These are phyloP conservation scores for Bipolaris gigantea DNA, from an alignment of 2,329 filamentous ascomycete species.

Conservation along the genomic window DNA sequence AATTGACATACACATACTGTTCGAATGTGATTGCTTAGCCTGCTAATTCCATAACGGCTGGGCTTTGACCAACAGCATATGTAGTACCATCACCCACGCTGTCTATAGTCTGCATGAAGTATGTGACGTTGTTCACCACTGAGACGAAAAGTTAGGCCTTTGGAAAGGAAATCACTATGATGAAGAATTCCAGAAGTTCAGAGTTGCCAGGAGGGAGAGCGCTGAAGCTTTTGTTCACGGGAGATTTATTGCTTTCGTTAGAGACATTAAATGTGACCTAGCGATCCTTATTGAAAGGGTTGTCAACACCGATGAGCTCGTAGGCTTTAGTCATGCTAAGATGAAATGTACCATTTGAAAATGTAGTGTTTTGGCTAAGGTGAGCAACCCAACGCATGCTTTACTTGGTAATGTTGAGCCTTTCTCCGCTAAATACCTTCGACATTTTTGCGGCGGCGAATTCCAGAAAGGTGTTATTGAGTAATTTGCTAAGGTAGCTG, in stretches of 20 bases:
- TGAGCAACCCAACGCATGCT: too few relatives aligned
- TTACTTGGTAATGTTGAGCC: not conserved
- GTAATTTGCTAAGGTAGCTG: not conserved
- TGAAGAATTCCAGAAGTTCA: not conserved
- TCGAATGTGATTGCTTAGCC: not conserved
- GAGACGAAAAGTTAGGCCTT: not conserved
- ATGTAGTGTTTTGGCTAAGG: too few relatives aligned
- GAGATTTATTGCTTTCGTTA: not conserved
- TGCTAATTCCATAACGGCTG: not conserved
- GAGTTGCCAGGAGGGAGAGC: not conserved
- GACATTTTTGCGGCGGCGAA: not conserved
- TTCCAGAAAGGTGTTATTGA: not conserved
- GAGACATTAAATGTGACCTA: too few relatives aligned
- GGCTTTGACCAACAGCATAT: not conserved
- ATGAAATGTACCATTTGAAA: too few relatives aligned
- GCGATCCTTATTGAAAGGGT: too few relatives aligned
- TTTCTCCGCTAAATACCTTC: not conserved
- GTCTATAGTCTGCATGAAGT: not conserved
- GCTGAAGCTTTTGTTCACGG: not conserved
- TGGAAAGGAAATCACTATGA: not conserved
- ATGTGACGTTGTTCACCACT: not conserved
- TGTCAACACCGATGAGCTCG: too few relatives aligned
- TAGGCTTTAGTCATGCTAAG: too few relatives aligned
- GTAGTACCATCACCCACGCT: not conserved
- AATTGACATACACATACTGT: slow-evolving; percentile 3